Percentiles rank a stretch among this genome's conserved stretches.
Conservation (phyloP, 805 yeast species). For the Metschnikowia aberdeeniae region DNA sequence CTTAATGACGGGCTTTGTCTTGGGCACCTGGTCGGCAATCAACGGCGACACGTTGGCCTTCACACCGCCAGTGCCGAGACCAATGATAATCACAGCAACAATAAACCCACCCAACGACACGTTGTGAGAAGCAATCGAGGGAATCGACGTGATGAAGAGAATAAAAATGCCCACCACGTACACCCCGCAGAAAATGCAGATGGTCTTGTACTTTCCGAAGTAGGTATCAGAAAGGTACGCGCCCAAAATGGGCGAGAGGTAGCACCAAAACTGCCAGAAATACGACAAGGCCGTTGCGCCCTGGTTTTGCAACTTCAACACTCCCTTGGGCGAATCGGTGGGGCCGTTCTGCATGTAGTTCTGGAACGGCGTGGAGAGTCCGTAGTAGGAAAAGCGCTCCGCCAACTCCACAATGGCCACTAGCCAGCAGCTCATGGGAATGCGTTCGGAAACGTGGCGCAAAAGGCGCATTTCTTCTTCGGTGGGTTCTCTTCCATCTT, state of each 20-base stretch:
- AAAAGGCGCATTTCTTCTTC: conserved; percentile 49
- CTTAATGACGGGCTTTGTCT: conserved; percentile 33
- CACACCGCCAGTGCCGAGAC: conserved; percentile 78
- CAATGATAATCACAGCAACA: conserved; percentile 54
- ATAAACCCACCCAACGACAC: conserved; percentile 62
- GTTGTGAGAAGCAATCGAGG: conserved; percentile 43
- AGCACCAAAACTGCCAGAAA: conserved; percentile 17
- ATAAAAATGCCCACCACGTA: conserved; percentile 61
- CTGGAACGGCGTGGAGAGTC: conserved; percentile 16
- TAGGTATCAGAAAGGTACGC: conserved; percentile 60
- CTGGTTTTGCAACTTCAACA: conserved; percentile 7
- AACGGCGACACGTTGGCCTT: conserved; percentile 72
- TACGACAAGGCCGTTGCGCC: conserved; percentile 15
- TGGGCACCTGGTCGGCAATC: conserved; percentile 53
- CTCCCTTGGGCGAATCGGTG: conserved; percentile 11
- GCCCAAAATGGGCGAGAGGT: conserved; percentile 12
- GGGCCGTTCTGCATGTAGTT: conserved; percentile 15
- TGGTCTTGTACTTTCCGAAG: conserved; percentile 68
- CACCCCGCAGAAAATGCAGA: conserved; percentile 53
- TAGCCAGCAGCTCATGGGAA: conserved; percentile 16
- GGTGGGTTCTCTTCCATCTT: conserved; percentile 35
- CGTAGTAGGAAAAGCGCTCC: conserved; percentile 15
- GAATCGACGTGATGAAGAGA: conserved; percentile 65
- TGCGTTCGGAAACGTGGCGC: conserved; percentile 41
- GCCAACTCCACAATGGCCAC: conserved; percentile 15